Conservation (phyloP, 202 grass and related monocot species). For the Saccharum hybrid region DNA sequence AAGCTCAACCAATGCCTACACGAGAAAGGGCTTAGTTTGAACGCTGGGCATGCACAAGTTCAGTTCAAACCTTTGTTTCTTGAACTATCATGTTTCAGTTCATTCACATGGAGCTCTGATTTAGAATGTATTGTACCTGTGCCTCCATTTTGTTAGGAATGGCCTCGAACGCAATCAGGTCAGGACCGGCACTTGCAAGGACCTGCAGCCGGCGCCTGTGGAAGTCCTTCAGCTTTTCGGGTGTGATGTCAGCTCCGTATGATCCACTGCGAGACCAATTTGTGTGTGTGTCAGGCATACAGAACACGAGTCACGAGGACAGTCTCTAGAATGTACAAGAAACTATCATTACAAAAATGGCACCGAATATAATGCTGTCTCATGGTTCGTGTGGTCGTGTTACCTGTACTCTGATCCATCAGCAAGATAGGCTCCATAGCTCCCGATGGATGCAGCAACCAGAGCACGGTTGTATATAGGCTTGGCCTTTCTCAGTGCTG, state of each 20-base stretch:
- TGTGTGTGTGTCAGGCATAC: not conserved
- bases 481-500: constrained; percentile 46
- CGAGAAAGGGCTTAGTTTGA: not conserved
- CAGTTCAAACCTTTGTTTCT: not conserved
- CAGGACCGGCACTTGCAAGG: constrained; percentile 62
- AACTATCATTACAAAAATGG: not conserved
- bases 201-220: constrained; percentile 74
- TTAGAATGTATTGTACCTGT: constrained; percentile 42
- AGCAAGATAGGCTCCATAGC: constrained; percentile 83
- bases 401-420: constrained; percentile 94
- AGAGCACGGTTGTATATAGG: constrained; percentile 64
- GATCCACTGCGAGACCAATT: constrained; percentile 50
- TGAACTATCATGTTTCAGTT: not conserved
- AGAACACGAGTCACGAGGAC: not conserved
- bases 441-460: constrained; percentile 74
- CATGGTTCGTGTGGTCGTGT: not conserved
- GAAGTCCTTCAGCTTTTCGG: constrained; percentile 80
- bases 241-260: constrained; percentile 58
- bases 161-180: constrained; percentile 80
- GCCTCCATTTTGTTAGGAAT: constrained; percentile 87
- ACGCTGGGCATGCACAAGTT: not conserved
- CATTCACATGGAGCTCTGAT: not conserved
- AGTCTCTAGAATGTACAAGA: not conserved
- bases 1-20: constrained; percentile 71
- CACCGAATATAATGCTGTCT: too few relatives aligned